These are phyloP conservation scores for Apiotrichum brassicae DNA, from an alignment of 1,284 basidiomycete species.

Conservation along the genomic window DNA sequence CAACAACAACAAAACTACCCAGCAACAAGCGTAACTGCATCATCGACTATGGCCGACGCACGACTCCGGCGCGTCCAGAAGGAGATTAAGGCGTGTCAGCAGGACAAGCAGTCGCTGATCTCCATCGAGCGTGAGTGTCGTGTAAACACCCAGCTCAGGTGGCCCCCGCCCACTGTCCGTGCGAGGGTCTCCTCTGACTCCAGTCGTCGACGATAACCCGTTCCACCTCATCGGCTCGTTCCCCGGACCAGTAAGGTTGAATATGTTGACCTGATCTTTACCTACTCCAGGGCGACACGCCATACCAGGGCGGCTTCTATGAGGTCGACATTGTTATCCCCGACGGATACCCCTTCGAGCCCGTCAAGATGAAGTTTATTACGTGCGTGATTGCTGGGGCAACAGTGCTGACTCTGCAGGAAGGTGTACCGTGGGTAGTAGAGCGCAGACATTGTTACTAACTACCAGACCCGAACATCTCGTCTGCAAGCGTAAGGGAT, in stretches of 20 bases:
- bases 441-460: neutral
- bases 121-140: slow-evolving; percentile 55
- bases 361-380: slow-evolving; percentile 97
- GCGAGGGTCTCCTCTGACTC: too few relatives aligned
- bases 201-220: slow-evolving; percentile 73
- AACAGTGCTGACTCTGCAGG: slow-evolving; percentile 22
- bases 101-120: slow-evolving; percentile 81
- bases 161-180: neutral
- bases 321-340: slow-evolving; percentile 95
- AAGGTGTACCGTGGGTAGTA: slow-evolving; percentile 74
- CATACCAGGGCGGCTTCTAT: slow-evolving; percentile 88
- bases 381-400: slow-evolving; percentile 51
- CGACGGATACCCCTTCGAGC: slow-evolving; percentile 91
- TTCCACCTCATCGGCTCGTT: slow-evolving; percentile 86
- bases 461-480: slow-evolving; percentile 70
- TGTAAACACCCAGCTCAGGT: neutral
- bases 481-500: slow-evolving; percentile 66
- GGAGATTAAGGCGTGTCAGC: slow-evolving; percentile 57
- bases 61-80: slow-evolving; percentile 83
- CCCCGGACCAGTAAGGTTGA: slow-evolving; percentile 65
- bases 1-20: too few relatives aligned
- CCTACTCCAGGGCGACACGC: slow-evolving; percentile 58
- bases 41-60: slow-evolving; percentile 57
- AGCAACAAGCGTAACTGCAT: too few relatives aligned
- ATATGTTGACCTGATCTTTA: too few relatives aligned